Evolutionary conservation across 768 basidiomycete genomes (phyloP).

Genomic region (Filobasidium floriforme): DNA sequence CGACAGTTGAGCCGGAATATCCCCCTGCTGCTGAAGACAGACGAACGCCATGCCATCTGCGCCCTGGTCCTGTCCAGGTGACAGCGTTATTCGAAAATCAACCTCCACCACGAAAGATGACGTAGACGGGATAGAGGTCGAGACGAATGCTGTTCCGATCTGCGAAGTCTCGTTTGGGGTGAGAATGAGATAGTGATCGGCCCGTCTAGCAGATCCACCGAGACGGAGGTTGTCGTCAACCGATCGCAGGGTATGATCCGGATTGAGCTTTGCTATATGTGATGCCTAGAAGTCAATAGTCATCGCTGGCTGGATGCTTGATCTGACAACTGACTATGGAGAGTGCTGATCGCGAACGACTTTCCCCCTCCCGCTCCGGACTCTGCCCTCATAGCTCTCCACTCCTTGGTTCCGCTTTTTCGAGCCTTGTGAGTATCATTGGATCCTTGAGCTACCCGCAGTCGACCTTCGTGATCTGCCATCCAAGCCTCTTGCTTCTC

Average conservation of each 20-base stretch:
- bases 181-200: slow-evolving; percentile 9
- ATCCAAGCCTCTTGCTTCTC: slow-evolving; percentile 32
- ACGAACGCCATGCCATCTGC: slow-evolving; percentile 43
- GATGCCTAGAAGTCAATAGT: background rate
- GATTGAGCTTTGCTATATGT: background rate
- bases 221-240: background rate
- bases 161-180: slow-evolving; percentile 28
- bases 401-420: slow-evolving; percentile 44
- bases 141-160: slow-evolving; percentile 30
- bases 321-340: background rate
- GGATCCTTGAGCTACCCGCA: slow-evolving; percentile 26
- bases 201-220: slow-evolving; percentile 1
- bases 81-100: slow-evolving; percentile 27
- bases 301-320: background rate
- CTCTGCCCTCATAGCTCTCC: slow-evolving; percentile 43
- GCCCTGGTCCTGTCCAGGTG: slow-evolving; percentile 23
- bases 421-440: slow-evolving; percentile 33
- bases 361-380: slow-evolving; percentile 24
- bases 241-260: background rate
- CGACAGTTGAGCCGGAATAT: slow-evolving; percentile 9
- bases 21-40: slow-evolving; percentile 17
- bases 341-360: slow-evolving; percentile 9
- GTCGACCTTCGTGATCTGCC: slow-evolving; percentile 24
- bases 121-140: slow-evolving; percentile 12
- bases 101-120: slow-evolving; percentile 22